Percentiles rank a stretch among this genome's conserved stretches.
Conservation (phyloP, 768 basidiomycete genomes). For the Sutorius australiensis region DNA sequence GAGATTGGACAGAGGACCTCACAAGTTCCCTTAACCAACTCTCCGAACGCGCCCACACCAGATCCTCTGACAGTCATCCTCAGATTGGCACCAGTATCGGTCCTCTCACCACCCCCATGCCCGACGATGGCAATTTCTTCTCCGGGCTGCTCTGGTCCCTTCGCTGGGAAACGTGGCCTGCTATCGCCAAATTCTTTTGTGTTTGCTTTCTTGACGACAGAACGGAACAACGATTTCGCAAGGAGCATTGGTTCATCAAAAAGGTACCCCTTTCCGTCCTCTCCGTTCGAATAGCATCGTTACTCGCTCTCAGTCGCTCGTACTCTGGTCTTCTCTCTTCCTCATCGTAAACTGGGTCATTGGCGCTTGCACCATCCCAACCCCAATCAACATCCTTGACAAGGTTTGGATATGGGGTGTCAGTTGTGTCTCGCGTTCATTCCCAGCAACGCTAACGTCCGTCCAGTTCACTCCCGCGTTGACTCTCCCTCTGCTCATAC, state of each 20-base stretch:
- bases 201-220: conserved; percentile 59
- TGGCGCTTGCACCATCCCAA: conserved; percentile 48
- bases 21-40: conserved; percentile 52
- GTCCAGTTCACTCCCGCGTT: conserved; percentile 52
- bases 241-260: conserved; percentile 72
- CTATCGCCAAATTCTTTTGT: conserved; percentile 53
- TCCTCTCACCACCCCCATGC: conserved; percentile 33
- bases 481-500: conserved; percentile 57
- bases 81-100: conserved; percentile 35
- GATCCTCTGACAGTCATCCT: conserved; percentile 43
- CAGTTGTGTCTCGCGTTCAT: conserved; percentile 22
- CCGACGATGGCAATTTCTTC: conserved; percentile 35
- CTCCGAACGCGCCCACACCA: conserved; percentile 48
- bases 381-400: conserved; percentile 46
- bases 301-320: conserved; percentile 40
- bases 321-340: conserved; percentile 61
- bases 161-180: conserved; percentile 59
- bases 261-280: conserved; percentile 37
- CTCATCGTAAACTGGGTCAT: conserved; percentile 68
- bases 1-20: conserved; percentile 60
- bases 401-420: conserved; percentile 59
- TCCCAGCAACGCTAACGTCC: background rate
- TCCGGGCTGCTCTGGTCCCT: conserved; percentile 38
- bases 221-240: conserved; percentile 45
- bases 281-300: background rate